phyloP scores from a whole-genome alignment of 2,329 filamentous ascomycete genomes.

The Volutella citrinella region DNA sequence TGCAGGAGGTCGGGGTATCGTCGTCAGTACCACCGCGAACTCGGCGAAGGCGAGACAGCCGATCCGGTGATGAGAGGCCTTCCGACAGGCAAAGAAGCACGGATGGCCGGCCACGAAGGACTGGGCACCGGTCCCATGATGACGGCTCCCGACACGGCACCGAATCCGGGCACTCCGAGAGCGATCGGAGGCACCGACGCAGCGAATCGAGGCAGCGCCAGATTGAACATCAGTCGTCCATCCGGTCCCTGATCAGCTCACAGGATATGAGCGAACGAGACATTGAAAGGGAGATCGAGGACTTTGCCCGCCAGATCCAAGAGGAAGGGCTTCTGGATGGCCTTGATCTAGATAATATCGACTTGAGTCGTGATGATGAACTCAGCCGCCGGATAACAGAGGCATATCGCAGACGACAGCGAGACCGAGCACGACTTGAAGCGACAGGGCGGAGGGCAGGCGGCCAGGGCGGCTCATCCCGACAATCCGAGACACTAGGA shows the following conservation, averaged over 20 bases:
- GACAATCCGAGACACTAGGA: slow-evolving; percentile 19
- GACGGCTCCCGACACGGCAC: slow-evolving; percentile 25
- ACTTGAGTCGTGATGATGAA: slow-evolving; percentile 80
- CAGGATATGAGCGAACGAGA: slow-evolving; percentile 74
- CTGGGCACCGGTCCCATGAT: slow-evolving; percentile 22
- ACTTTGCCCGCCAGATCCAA: slow-evolving; percentile 84
- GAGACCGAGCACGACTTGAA: slow-evolving; percentile 53
- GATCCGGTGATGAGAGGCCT: slow-evolving; percentile 30
- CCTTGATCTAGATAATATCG: slow-evolving; percentile 84
- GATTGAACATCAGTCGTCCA: slow-evolving; percentile 84
- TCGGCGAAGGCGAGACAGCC: slow-evolving; percentile 31
- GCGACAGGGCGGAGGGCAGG: slow-evolving; percentile 42
- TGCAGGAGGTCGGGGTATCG: slow-evolving; percentile 62
- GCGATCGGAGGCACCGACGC: slow-evolving; percentile 32
- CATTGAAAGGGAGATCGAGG: slow-evolving; percentile 84
- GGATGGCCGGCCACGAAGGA: slow-evolving; percentile 28
- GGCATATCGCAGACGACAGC: slow-evolving; percentile 76
- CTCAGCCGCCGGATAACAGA: slow-evolving; percentile 88
- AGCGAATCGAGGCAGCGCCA: slow-evolving; percentile 54
- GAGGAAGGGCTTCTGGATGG: slow-evolving; percentile 85
- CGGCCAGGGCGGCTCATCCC: slow-evolving; percentile 31
- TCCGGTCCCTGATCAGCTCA: slow-evolving; percentile 79
- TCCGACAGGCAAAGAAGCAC: slow-evolving; percentile 29
- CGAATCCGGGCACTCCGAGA: slow-evolving; percentile 37
- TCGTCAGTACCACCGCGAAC: slow-evolving; percentile 30